Evolutionary conservation across 345 rosid genomes (phyloP), one percentile per base, ranked within the genome.

Genomic region (Camelina laxa): DNA sequence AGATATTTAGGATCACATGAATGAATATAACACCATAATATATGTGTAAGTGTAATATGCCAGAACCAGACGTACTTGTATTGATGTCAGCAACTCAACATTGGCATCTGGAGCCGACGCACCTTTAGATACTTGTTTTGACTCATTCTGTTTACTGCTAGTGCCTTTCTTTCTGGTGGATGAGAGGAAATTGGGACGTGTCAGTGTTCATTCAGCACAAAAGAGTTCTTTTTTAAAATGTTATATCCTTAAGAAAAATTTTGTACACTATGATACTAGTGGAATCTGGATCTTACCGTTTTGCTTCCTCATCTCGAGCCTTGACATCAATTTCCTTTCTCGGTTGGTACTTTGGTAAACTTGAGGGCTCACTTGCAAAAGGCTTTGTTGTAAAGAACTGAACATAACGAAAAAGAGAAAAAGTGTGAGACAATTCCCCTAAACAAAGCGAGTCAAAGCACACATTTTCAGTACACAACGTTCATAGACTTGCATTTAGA

Each of bases 261-360:
- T 0, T 38, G 41, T 38, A 55, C 57, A 45, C 31, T 51, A 57
- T 54, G 39, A 27, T 47, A 57, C n/a, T 4, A 15, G n/a, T 42
- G 14, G n/a, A 67, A 75, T 54, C 60, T 36, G 35, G 16, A 58
- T 44, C 76, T 70, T 68, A 88, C 92, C 88, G 75, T 84, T 79
- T 82, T 53, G 81, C 70, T 80, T 87, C 87, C 49, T 82, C 87
- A 9, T 82, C 78, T 51, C 76, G 81, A 63, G 77, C 67, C 72
- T 83, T 88, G 55, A 66, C 82, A 82, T 88, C 90, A 45, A 82
- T 75, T 64, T 88, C 92, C 70, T 88, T 88, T 68, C 86, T 86
- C 20, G 88, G 86, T 75, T 78, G 90, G 71, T 88, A 82, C 79
- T 80, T 86, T 7, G 92, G 92, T 82, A 88, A 83, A 74, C 81